These are phyloP conservation scores for Fusarium euwallaceae DNA, from an alignment of 2,329 filamentous ascomycete species.

Conservation along the genomic window DNA sequence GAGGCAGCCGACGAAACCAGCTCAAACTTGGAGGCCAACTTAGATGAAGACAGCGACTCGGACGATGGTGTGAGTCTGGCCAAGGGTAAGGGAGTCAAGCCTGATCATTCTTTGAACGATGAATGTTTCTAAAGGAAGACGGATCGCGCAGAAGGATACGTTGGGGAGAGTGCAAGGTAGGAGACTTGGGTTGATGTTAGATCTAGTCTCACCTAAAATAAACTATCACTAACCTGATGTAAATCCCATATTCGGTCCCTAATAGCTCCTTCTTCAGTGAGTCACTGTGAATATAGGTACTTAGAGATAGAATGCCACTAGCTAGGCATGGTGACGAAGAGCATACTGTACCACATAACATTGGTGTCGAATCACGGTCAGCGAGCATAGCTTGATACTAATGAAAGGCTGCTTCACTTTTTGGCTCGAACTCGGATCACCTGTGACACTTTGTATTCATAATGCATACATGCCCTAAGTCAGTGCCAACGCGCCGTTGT, in stretches of 20 bases:
- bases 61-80: too few relatives aligned
- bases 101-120: not conserved
- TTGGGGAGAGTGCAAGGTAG: not conserved
- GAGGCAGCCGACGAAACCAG: not conserved
- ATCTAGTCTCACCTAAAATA: not conserved
- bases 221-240: not conserved
- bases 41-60: not conserved
- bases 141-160: not conserved
- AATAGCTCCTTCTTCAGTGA: not conserved
- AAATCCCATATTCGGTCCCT: not conserved
- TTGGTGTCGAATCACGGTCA: not conserved
- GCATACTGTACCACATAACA: not conserved
- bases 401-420: not conserved
- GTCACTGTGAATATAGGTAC: not conserved
- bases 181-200: too few relatives aligned
- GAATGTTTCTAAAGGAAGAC: not conserved
- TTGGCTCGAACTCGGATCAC: not conserved
- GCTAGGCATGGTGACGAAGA: not conserved
- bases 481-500: not conserved
- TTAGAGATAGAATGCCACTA: not conserved
- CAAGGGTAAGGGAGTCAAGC: not conserved
- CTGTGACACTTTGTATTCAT: not conserved
- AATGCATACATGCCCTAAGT: not conserved
- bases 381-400: not conserved
- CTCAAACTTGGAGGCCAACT: not conserved